Conservation (phyloP, 257 asterid species). For the Avicennia marina region DNA sequence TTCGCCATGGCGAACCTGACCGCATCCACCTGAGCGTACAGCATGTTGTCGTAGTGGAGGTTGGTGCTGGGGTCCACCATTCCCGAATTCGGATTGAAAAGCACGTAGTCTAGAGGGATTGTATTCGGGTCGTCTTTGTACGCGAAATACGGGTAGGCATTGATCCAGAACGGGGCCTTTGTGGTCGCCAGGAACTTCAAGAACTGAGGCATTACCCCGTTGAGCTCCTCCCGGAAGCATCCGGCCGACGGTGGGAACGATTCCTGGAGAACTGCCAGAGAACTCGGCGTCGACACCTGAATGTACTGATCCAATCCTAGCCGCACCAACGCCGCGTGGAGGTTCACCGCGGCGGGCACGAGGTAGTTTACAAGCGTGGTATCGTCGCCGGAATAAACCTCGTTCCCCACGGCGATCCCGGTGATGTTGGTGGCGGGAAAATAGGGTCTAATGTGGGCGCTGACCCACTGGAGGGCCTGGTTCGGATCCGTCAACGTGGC, state of each 20-base stretch:
- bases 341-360: constrained; percentile 71
- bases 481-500: constrained; percentile 44
- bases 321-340: constrained; percentile 55
- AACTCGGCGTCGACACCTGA: constrained; percentile 67
- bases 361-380: constrained; percentile 44
- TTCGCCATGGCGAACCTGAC: constrained; percentile 56
- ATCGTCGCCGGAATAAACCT: constrained; percentile 43
- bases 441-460: constrained; percentile 47
- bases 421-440: constrained; percentile 69
- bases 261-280: constrained; percentile 51
- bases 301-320: constrained; percentile 47
- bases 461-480: constrained; percentile 73
- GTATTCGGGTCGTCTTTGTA: constrained; percentile 59
- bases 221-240: constrained; percentile 42
- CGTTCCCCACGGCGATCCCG: constrained; percentile 84
- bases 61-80: constrained; percentile 58
- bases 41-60: constrained; percentile 77
- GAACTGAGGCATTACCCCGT: constrained; percentile 50
- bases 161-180: constrained; percentile 77
- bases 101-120: constrained; percentile 59
- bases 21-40: constrained; percentile 86
- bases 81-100: constrained; percentile 63
- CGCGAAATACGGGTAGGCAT: constrained; percentile 90
- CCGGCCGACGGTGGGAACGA: constrained; percentile 96
- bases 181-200: constrained; percentile 55